A percentile compares a stretch with the other conserved stretches of the same genome.
phyloP scores from a whole-genome alignment of 1,284 basidiomycete species.

The Pseudomicrostroma phylloplanum region DNA sequence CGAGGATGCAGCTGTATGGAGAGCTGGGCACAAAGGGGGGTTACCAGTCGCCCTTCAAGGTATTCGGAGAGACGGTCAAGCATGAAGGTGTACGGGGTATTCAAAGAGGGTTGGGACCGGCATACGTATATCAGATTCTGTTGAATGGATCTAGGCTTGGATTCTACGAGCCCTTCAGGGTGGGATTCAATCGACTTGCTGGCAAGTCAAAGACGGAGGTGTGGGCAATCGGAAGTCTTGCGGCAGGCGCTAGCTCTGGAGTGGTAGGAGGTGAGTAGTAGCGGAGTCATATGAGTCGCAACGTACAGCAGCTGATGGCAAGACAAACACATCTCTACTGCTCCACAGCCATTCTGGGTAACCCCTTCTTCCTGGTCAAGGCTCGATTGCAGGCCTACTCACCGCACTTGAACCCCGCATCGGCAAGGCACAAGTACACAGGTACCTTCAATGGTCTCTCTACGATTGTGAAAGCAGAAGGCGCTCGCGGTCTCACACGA shows the following conservation, averaged over 20 bases:
- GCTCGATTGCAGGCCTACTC: slow-evolving; percentile 80
- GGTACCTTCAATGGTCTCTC: slow-evolving; percentile 71
- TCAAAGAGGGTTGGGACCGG: slow-evolving; percentile 82
- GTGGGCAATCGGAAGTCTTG: slow-evolving; percentile 55
- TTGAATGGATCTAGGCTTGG: slow-evolving; percentile 91
- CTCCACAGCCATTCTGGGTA: slow-evolving; percentile 72
- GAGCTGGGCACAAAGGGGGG: slow-evolving; percentile 25
- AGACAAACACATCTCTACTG: slow-evolving; percentile 8
- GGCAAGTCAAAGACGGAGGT: slow-evolving; percentile 65
- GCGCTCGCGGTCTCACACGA: slow-evolving; percentile 70
- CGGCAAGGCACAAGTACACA: slow-evolving; percentile 85
- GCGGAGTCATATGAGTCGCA: not conserved
- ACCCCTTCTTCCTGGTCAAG: slow-evolving; percentile 92
- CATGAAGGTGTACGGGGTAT: slow-evolving; percentile 85
- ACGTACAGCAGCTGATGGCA: slow-evolving; percentile 11
- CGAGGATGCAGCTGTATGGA: slow-evolving; percentile 46
- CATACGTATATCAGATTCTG: slow-evolving; percentile 64
- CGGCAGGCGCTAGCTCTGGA: slow-evolving; percentile 81
- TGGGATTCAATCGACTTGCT: slow-evolving; percentile 63
- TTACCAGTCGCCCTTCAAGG: not conserved
- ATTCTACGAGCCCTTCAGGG: slow-evolving; percentile 89
- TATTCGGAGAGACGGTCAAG: slow-evolving; percentile 74
- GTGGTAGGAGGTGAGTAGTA: slow-evolving; percentile 69
- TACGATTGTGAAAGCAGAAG: slow-evolving; percentile 72
- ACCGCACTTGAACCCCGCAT: slow-evolving; percentile 80